phyloP scores from a whole-genome alignment of 2,329 filamentous ascomycete species.

The Cladosporium phlei region DNA sequence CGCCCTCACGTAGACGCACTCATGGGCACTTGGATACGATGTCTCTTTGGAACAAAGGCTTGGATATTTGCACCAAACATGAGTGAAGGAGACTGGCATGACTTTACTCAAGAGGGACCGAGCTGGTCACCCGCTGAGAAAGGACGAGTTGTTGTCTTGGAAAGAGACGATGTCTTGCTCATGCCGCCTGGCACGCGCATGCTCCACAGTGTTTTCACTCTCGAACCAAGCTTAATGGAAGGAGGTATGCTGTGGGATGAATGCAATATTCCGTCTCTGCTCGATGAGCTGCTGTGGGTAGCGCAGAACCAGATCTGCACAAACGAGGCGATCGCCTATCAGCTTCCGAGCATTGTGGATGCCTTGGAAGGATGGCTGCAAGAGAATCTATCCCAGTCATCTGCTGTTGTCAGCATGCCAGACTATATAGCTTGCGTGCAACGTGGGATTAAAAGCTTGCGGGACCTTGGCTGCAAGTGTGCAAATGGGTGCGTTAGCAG shows the following conservation, averaged over 20 bases:
- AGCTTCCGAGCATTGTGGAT: constrained; percentile 4
- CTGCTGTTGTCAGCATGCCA: not conserved
- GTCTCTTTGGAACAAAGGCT: constrained; percentile 7
- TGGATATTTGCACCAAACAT: constrained; percentile 7
- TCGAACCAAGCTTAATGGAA: constrained; percentile 9
- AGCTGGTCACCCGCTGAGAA: constrained; percentile 5
- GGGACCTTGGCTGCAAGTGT: constrained; percentile 1
- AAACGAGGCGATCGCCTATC: constrained; percentile 8
- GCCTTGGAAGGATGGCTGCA: not conserved
- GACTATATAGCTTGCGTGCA: not conserved
- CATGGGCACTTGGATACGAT: constrained; percentile 8
- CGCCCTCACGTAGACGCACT: constrained; percentile 12
- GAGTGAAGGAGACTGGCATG: constrained; percentile 6
- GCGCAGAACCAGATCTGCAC: constrained; percentile 2
- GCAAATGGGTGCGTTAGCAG: not conserved
- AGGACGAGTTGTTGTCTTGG: constrained; percentile 1
- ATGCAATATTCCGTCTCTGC: not conserved
- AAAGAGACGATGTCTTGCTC: constrained; percentile 4
- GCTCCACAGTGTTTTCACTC: constrained; percentile 9
- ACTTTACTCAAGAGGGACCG: constrained; percentile 3
- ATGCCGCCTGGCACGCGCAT: not conserved
- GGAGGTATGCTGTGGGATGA: constrained; percentile 14
- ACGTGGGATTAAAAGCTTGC: not conserved
- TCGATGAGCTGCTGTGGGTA: constrained; percentile 9
- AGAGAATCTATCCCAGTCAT: not conserved